Evolutionary conservation across 176 grass and related monocot genomes (phyloP).

Genomic region (Thinopyrum elongatum): DNA sequence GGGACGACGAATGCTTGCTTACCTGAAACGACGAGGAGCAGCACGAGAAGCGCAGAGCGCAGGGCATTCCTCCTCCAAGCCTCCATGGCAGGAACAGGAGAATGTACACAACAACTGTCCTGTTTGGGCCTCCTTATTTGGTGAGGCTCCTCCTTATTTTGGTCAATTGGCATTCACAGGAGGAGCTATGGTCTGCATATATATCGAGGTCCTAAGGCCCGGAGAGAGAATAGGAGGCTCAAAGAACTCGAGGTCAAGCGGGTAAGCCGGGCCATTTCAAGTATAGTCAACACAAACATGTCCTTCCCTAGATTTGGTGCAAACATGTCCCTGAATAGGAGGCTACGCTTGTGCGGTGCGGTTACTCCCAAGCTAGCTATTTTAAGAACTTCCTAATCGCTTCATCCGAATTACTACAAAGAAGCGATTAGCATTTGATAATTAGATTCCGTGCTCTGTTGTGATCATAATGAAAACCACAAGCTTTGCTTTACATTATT

Average conservation of each 20-base stretch:
- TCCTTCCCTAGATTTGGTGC: not conserved
- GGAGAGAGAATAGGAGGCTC: not conserved
- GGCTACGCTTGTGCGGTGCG: not conserved
- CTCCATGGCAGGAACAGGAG: slow-evolving; percentile 18
- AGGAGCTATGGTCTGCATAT: not conserved
- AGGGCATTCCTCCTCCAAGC: slow-evolving; percentile 9
- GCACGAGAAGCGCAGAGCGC: not conserved
- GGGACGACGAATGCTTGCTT: too few relatives aligned
- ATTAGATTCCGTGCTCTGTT: too few relatives aligned
- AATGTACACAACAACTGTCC: not conserved
- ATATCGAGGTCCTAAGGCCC: not conserved
- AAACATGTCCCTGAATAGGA: too few relatives aligned
- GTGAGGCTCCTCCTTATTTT: not conserved
- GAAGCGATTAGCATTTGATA: not conserved
- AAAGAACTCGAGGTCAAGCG: slow-evolving; percentile 11
- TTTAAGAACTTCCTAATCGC: not conserved
- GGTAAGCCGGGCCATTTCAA: not conserved
- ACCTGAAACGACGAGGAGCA: slow-evolving; percentile 28
- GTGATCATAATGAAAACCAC: not conserved
- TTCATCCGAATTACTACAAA: not conserved
- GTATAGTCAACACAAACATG: not conserved
- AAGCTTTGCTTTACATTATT: not conserved
- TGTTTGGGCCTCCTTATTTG: not conserved
- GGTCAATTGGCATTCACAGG: not conserved
- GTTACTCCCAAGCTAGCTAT: not conserved